Conservation (phyloP, 2,329 filamentous ascomycete genomes). For the Didymella segeticola region DNA sequence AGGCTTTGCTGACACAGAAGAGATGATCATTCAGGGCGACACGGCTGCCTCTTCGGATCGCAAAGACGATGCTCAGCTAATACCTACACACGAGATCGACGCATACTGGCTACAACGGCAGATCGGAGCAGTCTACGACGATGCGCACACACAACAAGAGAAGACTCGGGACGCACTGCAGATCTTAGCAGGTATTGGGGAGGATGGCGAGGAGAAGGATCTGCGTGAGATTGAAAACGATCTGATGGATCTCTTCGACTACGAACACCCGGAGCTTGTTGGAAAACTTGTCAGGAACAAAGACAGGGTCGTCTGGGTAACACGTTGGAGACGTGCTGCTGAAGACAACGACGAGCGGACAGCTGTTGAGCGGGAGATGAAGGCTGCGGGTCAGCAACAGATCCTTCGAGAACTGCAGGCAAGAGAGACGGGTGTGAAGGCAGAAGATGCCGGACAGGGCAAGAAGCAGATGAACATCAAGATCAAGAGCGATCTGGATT, state of each 20-base stretch:
- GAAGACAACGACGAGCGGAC: constrained; percentile 75
- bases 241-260: constrained; percentile 97
- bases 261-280: constrained; percentile 92
- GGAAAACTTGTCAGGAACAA: constrained; percentile 89
- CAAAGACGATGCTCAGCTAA: constrained; percentile 60
- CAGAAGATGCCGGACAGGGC: constrained; percentile 64
- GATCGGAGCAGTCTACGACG: constrained; percentile 85
- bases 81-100: constrained; percentile 89
- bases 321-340: constrained; percentile 81
- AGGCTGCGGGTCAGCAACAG: constrained; percentile 81
- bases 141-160: constrained; percentile 91
- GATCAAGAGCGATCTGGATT: constrained; percentile 80
- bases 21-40: constrained; percentile 82
- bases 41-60: constrained; percentile 50
- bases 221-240: constrained; percentile 97
- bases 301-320: constrained; percentile 95
- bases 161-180: constrained; percentile 86
- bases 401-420: constrained; percentile 89
- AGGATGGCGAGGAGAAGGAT: constrained; percentile 80
- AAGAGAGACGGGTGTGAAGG: constrained; percentile 66
- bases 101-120: constrained; percentile 97
- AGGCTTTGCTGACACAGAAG: constrained; percentile 66
- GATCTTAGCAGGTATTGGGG: constrained; percentile 78
- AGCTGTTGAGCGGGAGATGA: constrained; percentile 88
- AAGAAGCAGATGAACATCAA: constrained; percentile 86